A percentile compares a stretch with the other conserved stretches of the same genome.
phyloP scores from a whole-genome alignment of 306 rosid genomes.

The Quercus mongolica region DNA sequence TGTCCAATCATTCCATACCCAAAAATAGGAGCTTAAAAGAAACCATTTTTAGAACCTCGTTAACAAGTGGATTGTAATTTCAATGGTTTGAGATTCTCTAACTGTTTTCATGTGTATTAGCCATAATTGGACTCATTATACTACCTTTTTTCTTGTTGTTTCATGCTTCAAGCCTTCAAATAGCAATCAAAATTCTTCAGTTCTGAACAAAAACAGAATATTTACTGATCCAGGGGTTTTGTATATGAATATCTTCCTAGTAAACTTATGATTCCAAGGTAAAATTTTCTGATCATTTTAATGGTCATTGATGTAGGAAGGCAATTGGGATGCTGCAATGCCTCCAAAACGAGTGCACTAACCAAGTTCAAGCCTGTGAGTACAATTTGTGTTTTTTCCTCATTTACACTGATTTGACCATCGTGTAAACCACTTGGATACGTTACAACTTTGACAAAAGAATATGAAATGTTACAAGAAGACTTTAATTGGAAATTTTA shows the following conservation, averaged over 20 bases:
- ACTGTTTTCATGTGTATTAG: neutral
- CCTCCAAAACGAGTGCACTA: constrained; percentile 25
- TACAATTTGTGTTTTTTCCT: neutral
- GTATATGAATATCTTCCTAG: neutral
- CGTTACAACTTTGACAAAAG: neutral
- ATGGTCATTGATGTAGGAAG: constrained; percentile 9
- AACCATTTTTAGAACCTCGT: neutral
- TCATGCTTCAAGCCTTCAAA: neutral
- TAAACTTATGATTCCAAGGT: neutral
- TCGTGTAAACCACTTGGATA: neutral
- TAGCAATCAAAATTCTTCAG: neutral
- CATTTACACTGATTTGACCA: neutral
- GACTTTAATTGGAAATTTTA: neutral
- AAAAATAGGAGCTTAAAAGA: neutral
- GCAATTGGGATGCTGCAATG: constrained; percentile 24
- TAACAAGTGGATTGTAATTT: neutral
- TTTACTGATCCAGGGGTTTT: neutral
- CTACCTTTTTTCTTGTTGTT: neutral
- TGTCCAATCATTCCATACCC: neutral
- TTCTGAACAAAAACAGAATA: neutral
- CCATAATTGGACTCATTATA: neutral
- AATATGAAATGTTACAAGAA: neutral
- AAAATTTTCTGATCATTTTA: neutral
- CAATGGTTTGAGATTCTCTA: neutral
- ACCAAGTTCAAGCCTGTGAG: constrained; percentile 26